Conservation (phyloP, 257 asterid species). For the Solanum infundibuliforme region DNA sequence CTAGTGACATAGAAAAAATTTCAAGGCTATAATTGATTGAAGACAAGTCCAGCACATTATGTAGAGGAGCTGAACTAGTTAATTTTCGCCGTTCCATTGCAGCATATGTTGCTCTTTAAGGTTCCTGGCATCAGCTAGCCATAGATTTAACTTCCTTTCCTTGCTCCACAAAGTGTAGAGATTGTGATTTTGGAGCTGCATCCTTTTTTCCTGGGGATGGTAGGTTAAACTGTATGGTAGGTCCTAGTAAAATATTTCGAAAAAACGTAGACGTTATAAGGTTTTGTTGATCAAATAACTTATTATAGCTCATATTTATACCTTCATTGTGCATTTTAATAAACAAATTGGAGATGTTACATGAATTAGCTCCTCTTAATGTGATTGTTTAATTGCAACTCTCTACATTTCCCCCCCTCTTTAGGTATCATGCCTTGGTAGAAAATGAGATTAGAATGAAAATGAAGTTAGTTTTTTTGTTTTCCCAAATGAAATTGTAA, state of each 20-base stretch:
- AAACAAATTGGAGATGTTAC: background rate
- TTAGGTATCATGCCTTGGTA: background rate
- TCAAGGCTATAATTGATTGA: background rate
- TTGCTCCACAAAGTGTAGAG: background rate
- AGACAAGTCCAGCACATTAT: background rate
- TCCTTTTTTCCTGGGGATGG: background rate
- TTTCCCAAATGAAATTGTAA: background rate
- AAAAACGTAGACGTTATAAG: background rate
- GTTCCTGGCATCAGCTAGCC: background rate
- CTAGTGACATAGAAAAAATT: background rate
- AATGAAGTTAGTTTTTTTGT: too few relatives aligned
- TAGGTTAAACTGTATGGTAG: background rate
- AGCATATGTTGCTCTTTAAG: background rate
- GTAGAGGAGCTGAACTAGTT: background rate
- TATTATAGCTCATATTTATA: background rate
- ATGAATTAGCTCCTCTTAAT: background rate
- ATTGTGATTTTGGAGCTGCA: background rate
- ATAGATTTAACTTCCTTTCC: background rate
- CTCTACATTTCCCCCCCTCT: background rate
- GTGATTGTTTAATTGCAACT: background rate
- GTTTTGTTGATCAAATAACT: background rate
- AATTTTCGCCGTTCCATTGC: background rate
- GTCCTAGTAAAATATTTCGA: background rate
- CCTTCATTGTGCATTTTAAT: background rate
- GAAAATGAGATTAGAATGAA: background rate